phyloP scores from a whole-genome alignment of 1,139 yeast genomes.

The Yamadazyma atlantica region DNA sequence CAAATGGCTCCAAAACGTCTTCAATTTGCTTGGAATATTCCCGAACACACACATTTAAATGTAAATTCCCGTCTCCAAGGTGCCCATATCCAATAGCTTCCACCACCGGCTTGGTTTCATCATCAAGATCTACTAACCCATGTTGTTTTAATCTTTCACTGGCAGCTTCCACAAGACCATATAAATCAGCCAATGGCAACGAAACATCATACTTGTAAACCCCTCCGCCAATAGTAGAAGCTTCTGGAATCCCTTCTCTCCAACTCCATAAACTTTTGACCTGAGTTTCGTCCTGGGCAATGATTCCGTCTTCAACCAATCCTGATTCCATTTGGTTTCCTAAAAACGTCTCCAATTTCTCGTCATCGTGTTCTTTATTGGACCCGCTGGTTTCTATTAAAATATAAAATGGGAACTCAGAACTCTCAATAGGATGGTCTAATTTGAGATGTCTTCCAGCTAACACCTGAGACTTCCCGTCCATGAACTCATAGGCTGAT shows the following conservation, averaged over 20 bases:
- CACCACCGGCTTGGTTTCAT: constrained; percentile 70
- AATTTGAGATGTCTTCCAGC: constrained; percentile 55
- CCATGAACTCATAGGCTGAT: constrained; percentile 97
- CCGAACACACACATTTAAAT: constrained; percentile 88
- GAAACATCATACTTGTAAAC: constrained; percentile 97
- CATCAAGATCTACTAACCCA: constrained; percentile 64
- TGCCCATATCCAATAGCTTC: constrained; percentile 95
- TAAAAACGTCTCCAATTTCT: constrained; percentile 73
- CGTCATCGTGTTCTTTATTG: constrained; percentile 80
- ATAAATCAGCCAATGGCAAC: constrained; percentile 75
- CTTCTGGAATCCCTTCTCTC: constrained; percentile 94
- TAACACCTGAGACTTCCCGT: constrained; percentile 66
- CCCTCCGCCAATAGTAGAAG: constrained; percentile 83
- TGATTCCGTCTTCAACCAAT: constrained; percentile 83
- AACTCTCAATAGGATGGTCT: constrained; percentile 77
- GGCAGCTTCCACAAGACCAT: constrained; percentile 75
- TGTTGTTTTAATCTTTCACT: constrained; percentile 55
- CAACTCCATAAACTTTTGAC: constrained; percentile 82
- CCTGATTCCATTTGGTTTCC: constrained; percentile 85
- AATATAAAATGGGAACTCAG: constrained; percentile 78
- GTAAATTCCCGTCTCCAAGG: constrained; percentile 94
- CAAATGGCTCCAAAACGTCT: constrained; percentile 81
- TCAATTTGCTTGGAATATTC: constrained; percentile 77
- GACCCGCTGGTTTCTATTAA: constrained; percentile 95
- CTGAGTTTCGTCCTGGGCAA: constrained; percentile 94